These are phyloP conservation scores for Rickenella mellea DNA, from an alignment of 768 basidiomycete species.

Conservation along the genomic window DNA sequence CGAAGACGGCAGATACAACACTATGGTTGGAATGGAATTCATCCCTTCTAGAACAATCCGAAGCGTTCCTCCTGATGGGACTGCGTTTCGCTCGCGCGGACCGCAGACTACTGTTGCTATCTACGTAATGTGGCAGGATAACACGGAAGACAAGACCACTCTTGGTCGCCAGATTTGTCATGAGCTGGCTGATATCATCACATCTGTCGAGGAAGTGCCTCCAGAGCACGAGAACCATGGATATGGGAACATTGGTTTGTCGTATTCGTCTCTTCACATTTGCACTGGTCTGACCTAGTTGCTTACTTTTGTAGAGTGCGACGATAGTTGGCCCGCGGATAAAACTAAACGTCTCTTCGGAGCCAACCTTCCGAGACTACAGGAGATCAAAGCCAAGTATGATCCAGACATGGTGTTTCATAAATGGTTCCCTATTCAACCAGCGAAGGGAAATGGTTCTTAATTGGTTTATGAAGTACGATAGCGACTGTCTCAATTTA, in stretches of 20 bases:
- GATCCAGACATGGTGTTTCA: constrained; percentile 36
- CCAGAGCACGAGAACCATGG: constrained; percentile 20
- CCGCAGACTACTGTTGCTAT: constrained; percentile 24
- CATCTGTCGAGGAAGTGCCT: constrained; percentile 20
- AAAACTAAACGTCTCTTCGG: constrained; percentile 25
- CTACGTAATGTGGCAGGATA: constrained; percentile 26
- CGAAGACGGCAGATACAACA: too few relatives aligned
- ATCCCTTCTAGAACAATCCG: constrained; percentile 29
- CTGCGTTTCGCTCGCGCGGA: constrained; percentile 30
- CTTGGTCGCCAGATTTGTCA: constrained; percentile 20
- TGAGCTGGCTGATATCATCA: constrained; percentile 23
- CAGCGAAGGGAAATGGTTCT: too few relatives aligned
- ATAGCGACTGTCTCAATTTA: too few relatives aligned
- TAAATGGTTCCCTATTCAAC: constrained; percentile 36
- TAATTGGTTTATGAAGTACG: too few relatives aligned
- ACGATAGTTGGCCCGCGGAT: constrained; percentile 7
- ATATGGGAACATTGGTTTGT: constrained; percentile 40
- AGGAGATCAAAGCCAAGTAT: constrained; percentile 30
- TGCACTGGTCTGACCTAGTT: neutral
- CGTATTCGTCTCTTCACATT: neutral
- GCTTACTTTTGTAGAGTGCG: neutral
- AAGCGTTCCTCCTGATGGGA: constrained; percentile 18
- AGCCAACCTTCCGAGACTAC: constrained; percentile 29
- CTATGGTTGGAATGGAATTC: constrained; percentile 38
- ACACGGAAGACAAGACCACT: constrained; percentile 19